These are phyloP conservation scores for Pythium guiyangense DNA, from an alignment of 352 stramenopile genomes.

Conservation along the genomic window DNA sequence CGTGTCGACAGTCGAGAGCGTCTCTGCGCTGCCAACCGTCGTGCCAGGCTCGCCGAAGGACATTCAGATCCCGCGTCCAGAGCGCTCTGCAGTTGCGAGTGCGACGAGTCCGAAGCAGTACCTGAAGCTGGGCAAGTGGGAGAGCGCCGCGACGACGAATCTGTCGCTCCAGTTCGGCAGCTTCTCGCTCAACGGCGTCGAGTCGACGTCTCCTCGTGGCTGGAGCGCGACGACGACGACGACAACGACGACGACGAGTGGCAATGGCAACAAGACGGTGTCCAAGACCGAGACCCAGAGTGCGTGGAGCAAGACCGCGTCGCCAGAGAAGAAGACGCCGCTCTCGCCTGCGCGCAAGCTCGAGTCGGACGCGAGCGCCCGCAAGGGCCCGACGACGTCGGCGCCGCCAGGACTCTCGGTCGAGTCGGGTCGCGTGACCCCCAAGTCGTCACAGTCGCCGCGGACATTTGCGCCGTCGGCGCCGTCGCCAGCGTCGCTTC, in stretches of 20 bases:
- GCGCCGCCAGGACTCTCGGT: conserved; percentile 68
- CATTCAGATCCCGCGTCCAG: conserved; percentile 35
- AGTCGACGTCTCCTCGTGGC: conserved; percentile 55
- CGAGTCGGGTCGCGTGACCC: conserved; percentile 59
- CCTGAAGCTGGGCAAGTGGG: conserved; percentile 84
- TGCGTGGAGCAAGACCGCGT: conserved; percentile 45
- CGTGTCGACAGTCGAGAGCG: conserved; percentile 23
- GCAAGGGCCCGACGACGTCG: conserved; percentile 36
- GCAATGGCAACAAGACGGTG: conserved; percentile 32
- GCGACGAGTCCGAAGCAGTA: conserved; percentile 65
- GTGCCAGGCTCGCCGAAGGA: conserved; percentile 67
- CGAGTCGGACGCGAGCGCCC: conserved; percentile 13
- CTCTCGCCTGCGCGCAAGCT: conserved; percentile 47
- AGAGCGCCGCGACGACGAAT: conserved; percentile 57
- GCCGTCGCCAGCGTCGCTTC: conserved; percentile 78
- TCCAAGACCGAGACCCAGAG: conserved; percentile 49
- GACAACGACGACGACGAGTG: conserved; percentile 34
- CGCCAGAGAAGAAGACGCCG: conserved; percentile 65
- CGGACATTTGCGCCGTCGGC: conserved; percentile 61
- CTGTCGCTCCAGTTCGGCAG: conserved; percentile 85
- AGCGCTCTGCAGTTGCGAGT: conserved; percentile 20
- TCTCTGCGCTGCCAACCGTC: conserved; percentile 34
- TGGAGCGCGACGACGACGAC: conserved; percentile 51
- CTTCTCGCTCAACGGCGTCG: conserved; percentile 71
- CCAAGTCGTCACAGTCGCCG: conserved; percentile 63